Percentiles rank a stretch among this genome's conserved stretches.
Evolutionary conservation across 2,329 filamentous ascomycete genomes (phyloP).

Genomic region (Ciborinia camelliae): DNA sequence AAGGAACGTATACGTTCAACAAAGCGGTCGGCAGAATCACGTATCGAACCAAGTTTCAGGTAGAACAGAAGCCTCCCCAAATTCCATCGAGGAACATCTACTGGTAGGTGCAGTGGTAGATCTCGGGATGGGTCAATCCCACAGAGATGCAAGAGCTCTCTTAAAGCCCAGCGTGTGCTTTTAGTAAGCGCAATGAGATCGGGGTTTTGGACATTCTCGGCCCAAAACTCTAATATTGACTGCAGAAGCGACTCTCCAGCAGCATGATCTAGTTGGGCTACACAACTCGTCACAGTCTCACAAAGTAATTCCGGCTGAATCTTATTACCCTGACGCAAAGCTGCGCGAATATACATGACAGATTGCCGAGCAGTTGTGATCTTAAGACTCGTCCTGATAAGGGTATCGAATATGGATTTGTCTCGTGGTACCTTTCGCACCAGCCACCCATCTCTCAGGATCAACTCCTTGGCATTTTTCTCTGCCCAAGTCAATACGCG

Average conservation of each 20-base stretch:
- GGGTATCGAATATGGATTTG: conserved; percentile 31
- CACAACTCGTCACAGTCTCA: conserved; percentile 25
- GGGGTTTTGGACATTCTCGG: conserved; percentile 13
- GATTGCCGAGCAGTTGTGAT: conserved; percentile 27
- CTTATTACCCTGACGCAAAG: conserved; percentile 31
- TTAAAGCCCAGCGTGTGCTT: conserved; percentile 24
- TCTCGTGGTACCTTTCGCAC: conserved; percentile 30
- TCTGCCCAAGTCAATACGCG: conserved; percentile 29
- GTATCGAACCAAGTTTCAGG: conserved; percentile 24
- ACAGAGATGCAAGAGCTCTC: conserved; percentile 31
- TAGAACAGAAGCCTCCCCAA: conserved; percentile 26
- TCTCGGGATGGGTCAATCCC: conserved; percentile 25
- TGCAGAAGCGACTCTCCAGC: conserved; percentile 29
- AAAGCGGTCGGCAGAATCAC: conserved; percentile 22
- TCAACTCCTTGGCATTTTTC: conserved; percentile 23
- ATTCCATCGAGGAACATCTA: conserved; percentile 20
- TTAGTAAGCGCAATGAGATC: conserved; percentile 21
- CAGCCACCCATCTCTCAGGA: conserved; percentile 24
- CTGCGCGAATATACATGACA: conserved; percentile 29
- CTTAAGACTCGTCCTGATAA: conserved; percentile 31
- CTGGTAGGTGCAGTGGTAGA: conserved; percentile 17
- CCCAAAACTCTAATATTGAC: conserved; percentile 28
- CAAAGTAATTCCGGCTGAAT: conserved; percentile 28
- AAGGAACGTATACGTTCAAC: background rate
- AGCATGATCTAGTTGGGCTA: conserved; percentile 28